phyloP scores from a whole-genome alignment of 202 grass and related monocot genomes.

The Dendrocalamus latiflorus region DNA sequence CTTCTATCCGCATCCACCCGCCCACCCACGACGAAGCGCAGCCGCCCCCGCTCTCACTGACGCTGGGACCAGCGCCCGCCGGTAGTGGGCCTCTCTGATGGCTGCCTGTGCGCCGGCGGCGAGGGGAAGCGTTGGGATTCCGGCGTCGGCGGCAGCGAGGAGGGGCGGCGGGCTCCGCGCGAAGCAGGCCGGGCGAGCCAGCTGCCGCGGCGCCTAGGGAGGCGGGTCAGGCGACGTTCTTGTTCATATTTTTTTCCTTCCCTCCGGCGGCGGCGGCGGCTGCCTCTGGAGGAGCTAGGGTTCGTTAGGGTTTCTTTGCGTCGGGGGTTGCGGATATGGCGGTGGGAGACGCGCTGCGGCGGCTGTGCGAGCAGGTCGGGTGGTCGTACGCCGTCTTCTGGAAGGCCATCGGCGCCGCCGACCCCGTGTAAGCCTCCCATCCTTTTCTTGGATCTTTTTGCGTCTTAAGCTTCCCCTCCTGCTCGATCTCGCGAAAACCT shows the following conservation, averaged over 20 bases:
- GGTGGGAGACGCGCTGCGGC: conserved; percentile 69
- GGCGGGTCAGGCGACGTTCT: neutral
- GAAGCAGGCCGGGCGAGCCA: conserved; percentile 62
- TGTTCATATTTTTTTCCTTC: neutral
- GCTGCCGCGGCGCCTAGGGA: conserved; percentile 63
- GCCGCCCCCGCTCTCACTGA: neutral
- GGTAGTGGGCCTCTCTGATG: conserved; percentile 37
- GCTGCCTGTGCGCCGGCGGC: conserved; percentile 50
- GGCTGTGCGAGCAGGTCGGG: conserved; percentile 76
- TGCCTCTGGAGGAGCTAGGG: conserved; percentile 26
- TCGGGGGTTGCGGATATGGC: conserved; percentile 37
- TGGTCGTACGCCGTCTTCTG: conserved; percentile 98
- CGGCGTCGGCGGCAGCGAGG: conserved; percentile 7
- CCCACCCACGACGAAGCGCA: neutral
- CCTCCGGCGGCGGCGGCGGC: neutral
- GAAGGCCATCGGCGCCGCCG: conserved; percentile 68
- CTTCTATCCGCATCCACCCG: neutral
- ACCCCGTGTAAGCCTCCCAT: conserved; percentile 56
- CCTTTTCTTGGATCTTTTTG: neutral
- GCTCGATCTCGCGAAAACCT: neutral
- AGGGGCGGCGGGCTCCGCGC: conserved; percentile 43
- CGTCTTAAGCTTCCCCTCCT: neutral
- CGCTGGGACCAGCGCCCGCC: conserved; percentile 8
- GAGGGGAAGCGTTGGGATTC: conserved; percentile 1
- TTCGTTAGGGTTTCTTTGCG: conserved; percentile 20